Evolutionary conservation across 306 rosid genomes (phyloP).

Genomic region (Acacia melanoxylon): DNA sequence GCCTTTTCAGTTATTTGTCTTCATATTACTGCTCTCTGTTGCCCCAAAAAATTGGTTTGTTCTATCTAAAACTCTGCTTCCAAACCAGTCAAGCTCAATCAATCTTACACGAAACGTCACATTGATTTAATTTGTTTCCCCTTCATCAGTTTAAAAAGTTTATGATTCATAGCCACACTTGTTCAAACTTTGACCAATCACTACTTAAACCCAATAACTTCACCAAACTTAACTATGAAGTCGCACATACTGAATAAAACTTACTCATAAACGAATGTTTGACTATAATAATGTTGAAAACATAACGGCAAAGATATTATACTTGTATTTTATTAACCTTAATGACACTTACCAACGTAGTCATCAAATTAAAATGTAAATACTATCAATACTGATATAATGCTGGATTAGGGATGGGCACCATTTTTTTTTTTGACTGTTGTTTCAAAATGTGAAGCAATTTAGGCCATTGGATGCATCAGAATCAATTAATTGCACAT

Average conservation of each 20-base stretch:
- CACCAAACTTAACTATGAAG: background rate
- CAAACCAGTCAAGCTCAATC: background rate
- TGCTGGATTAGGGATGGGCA: background rate
- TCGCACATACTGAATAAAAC: constrained; percentile 1
- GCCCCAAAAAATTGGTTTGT: background rate
- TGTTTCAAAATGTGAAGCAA: constrained; percentile 34
- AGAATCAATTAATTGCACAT: constrained; percentile 22
- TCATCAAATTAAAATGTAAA: constrained; percentile 27
- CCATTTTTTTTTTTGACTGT: background rate
- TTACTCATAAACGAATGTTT: constrained; percentile 20
- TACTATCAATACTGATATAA: background rate
- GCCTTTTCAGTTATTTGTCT: background rate
- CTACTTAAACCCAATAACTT: background rate
- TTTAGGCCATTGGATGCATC: constrained; percentile 47
- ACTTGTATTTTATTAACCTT: constrained; percentile 38
- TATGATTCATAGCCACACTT: background rate
- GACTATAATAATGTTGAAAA: constrained; percentile 36
- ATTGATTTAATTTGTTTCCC: constrained; percentile 1
- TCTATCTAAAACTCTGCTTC: background rate
- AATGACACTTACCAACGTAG: constrained; percentile 33
- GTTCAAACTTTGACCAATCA: background rate
- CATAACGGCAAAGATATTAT: constrained; percentile 40
- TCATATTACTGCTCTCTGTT: background rate
- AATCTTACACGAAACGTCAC: background rate
- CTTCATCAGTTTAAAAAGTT: background rate